These are phyloP conservation scores for Gautieria morchelliformis DNA, from an alignment of 768 basidiomycete genomes.

Conservation along the genomic window DNA sequence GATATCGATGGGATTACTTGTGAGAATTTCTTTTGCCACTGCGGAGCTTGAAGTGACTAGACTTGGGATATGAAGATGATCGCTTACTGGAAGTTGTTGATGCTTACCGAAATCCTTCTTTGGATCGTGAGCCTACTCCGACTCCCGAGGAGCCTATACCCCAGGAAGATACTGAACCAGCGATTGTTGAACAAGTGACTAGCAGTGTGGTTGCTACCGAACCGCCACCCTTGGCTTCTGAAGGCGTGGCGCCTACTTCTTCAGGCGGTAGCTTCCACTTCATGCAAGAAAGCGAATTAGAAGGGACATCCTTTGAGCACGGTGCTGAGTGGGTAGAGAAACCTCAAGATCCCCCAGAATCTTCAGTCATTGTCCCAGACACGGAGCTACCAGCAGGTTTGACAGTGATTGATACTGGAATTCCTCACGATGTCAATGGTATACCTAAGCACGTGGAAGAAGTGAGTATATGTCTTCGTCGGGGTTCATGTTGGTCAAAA, in stretches of 20 bases:
- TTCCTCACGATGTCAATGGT: constrained; percentile 4
- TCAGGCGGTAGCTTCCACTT: constrained; percentile 58
- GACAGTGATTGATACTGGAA: constrained; percentile 12
- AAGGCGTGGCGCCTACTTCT: constrained; percentile 21
- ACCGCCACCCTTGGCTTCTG: constrained; percentile 6
- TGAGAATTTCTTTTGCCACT: constrained; percentile 26
- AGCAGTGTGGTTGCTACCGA: constrained; percentile 21
- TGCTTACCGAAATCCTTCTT: constrained; percentile 40
- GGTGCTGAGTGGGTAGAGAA: constrained; percentile 49
- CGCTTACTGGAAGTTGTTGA: constrained; percentile 51
- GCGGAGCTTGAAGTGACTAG: constrained; percentile 1
- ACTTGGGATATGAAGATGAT: constrained; percentile 33
- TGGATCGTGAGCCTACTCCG: constrained; percentile 21
- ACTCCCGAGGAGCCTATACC: constrained; percentile 19
- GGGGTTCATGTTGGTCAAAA: not conserved
- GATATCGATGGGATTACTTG: constrained; percentile 56
- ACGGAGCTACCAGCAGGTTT: constrained; percentile 13
- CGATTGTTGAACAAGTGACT: constrained; percentile 17
- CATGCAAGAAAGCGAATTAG: constrained; percentile 75
- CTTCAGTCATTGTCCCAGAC: constrained; percentile 13
- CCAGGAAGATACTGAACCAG: constrained; percentile 17
- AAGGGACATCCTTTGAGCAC: constrained; percentile 41
- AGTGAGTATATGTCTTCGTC: constrained; percentile 7
- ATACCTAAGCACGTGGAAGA: constrained; percentile 15
- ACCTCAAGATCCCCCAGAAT: constrained; percentile 20